Evolutionary conservation across 768 basidiomycete species (phyloP).

Genomic region (Cystofilobasidium capitatum): DNA sequence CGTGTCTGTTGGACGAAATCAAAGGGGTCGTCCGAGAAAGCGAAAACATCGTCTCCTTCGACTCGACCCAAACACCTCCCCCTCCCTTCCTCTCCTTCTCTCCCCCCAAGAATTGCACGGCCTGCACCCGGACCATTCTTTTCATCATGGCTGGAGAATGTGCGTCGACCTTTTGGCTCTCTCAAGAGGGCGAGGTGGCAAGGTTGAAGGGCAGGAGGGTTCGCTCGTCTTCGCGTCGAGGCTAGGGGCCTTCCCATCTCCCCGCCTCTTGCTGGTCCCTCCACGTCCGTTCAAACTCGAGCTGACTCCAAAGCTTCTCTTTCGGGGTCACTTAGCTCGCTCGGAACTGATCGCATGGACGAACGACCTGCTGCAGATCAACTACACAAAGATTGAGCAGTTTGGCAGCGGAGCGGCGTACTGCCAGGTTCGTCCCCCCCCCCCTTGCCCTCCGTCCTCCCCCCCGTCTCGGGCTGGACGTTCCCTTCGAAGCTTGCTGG

Average conservation of each 20-base stretch:
- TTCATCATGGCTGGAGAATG: slow-evolving; percentile 24
- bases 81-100: too few species aligned
- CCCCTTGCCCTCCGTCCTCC: background rate
- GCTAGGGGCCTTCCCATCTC: background rate
- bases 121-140: too few species aligned
- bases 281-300: background rate
- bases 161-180: background rate
- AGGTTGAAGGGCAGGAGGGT: background rate
- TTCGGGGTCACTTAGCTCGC: slow-evolving; percentile 9
- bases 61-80: too few species aligned
- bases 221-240: background rate
- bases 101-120: too few species aligned
- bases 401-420: slow-evolving; percentile 86
- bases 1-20: too few species aligned
- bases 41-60: too few species aligned
- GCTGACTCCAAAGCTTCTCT: background rate
- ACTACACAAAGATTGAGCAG: slow-evolving; percentile 61
- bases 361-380: slow-evolving; percentile 82
- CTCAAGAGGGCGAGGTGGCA: too few species aligned
- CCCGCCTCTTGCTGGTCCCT: background rate
- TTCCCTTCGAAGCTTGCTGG: background rate
- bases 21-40: too few species aligned
- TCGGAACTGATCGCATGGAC: slow-evolving; percentile 83
- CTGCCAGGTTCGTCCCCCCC: slow-evolving; percentile 51
- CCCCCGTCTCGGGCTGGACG: background rate